Evolutionary conservation across 345 rosid species (phyloP).

Genomic region (Dimocarpus longan): DNA sequence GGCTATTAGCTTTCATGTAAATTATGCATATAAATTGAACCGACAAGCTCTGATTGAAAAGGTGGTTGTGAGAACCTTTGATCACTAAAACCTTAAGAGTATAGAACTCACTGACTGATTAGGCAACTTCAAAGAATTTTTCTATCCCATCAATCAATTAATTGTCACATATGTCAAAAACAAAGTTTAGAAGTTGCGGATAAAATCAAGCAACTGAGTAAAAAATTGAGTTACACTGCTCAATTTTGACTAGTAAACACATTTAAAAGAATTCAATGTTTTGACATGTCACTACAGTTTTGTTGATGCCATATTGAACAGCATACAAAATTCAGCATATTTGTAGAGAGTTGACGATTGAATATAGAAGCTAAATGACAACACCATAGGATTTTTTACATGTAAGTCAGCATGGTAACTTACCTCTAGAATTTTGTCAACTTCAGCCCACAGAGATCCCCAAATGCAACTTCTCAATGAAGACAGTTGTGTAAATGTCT

Average conservation of each 20-base stretch:
- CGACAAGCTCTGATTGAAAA: neutral
- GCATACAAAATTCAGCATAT: neutral
- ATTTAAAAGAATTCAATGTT: neutral
- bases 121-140: neutral
- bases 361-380: constrained; percentile 6
- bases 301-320: neutral
- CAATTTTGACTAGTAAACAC: neutral
- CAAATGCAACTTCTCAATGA: constrained; percentile 69
- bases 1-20: no score
- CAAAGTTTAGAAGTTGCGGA: no score
- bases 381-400: neutral
- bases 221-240: neutral
- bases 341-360: neutral
- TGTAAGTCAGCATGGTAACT: constrained; percentile 11
- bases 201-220: no score
- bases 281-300: neutral
- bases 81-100: neutral
- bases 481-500: constrained; percentile 69
- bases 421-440: constrained; percentile 63
- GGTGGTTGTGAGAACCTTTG: neutral
- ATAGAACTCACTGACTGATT: neutral
- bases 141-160: neutral
- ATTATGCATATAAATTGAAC: neutral
- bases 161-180: neutral
- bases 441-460: constrained; percentile 81